Percentiles rank a stretch among this genome's conserved stretches.
phyloP scores from a whole-genome alignment of 495 filamentous ascomycete species.

The Talaromyces stipitatus region DNA sequence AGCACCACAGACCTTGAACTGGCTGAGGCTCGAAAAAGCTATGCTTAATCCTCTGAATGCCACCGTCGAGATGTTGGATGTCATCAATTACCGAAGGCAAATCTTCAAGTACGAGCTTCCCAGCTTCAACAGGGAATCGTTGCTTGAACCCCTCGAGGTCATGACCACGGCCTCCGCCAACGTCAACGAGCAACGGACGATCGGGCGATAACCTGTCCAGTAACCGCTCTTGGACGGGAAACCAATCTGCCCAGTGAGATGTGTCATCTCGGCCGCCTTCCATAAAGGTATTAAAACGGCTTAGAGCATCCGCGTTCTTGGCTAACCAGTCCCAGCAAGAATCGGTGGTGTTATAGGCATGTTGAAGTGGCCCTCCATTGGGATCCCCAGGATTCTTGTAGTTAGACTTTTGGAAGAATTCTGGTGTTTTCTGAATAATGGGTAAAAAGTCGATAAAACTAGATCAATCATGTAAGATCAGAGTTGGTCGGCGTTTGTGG shows the following conservation, averaged over 20 bases:
- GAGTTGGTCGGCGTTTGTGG: background rate
- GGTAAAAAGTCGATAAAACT: conserved; percentile 13
- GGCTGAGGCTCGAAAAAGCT: conserved; percentile 40
- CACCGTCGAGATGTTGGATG: conserved; percentile 12
- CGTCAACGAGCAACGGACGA: conserved; percentile 44
- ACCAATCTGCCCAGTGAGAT: conserved; percentile 43
- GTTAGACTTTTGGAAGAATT: conserved; percentile 16
- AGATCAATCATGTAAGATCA: background rate
- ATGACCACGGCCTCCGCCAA: conserved; percentile 43
- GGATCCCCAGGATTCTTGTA: conserved; percentile 20
- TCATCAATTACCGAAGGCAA: conserved; percentile 28
- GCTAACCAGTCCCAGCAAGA: conserved; percentile 22
- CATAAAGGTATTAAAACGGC: conserved; percentile 28
- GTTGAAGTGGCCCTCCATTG: conserved; percentile 22
- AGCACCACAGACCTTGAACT: conserved; percentile 11
- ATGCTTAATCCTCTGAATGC: conserved; percentile 22
- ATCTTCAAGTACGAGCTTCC: conserved; percentile 38
- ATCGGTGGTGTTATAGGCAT: conserved; percentile 20
- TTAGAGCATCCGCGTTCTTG: conserved; percentile 12
- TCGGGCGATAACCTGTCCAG: conserved; percentile 10
- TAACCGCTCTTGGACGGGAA: conserved; percentile 31
- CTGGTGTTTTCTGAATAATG: conserved; percentile 15
- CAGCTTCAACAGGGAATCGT: conserved; percentile 11
- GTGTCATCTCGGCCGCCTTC: conserved; percentile 32
- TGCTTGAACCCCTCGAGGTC: conserved; percentile 33